Base-by-base conservation (phyloP, 495 filamentous ascomycete species). In the Pyronema omphalodes region DNA sequence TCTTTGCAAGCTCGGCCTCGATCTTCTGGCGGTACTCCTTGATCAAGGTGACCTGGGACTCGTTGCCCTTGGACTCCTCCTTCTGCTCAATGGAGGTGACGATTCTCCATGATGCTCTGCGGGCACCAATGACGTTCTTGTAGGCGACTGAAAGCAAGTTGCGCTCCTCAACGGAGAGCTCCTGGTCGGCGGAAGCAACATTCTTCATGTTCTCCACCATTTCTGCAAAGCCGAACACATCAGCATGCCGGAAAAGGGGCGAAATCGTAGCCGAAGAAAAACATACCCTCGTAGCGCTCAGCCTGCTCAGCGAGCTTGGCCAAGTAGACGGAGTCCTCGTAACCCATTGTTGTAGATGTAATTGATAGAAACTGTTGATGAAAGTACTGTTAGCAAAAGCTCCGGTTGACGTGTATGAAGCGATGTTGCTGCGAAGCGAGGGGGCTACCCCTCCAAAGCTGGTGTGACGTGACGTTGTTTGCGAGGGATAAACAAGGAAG, bases 191-290 rank as follows among this genome's bases (percentile, higher is more conserved):
- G 55, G 86, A 88, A 62, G 91, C 91, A 66, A 98, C 93, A 62
- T 83, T 80, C 80, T 98, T 98, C 91, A 98, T 98, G 82, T 96
- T 95, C 78, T 96, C 93, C 57, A 98, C 91, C 91, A 98, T 98
- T 72, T 98, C 91, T 98, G 73, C 8, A 54, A 68, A 58, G 64
- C 63, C 46, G 44, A 41, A 23, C 6, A 29, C 23, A 41, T 58
- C 37, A 37, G 14, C 6, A 43, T 54, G 40, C 17, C 50, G 55
- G 41, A 46, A 52, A 23, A 19, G 36, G 39, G 15, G 37, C 39
- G 19, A 59, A 35, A 9, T 8, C 39, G 39, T 41, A 54, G 51
- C 49, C 43, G 37, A 35, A 44, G 45, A 23, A 15, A 44, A 60
- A 80, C 85, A 67, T 74, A 95, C 91, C 91, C 75, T 98, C 91